phyloP scores from a whole-genome alignment of 371 early-diverging fungal species.

The Rhizopus microsporus region DNA sequence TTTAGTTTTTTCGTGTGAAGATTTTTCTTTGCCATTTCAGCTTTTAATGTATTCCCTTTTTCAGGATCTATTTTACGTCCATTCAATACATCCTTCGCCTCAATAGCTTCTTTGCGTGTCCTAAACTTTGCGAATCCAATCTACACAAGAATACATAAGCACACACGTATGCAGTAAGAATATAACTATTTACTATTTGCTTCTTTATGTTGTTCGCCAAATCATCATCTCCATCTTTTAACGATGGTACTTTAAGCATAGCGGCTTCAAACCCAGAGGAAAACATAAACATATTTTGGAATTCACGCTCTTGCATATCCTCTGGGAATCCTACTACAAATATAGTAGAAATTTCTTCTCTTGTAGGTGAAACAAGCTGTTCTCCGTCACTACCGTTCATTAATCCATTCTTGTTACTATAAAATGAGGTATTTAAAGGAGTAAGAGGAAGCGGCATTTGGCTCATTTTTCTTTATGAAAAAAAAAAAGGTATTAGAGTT shows the following conservation, averaged over 20 bases:
- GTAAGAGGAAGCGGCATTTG: conserved; percentile 25
- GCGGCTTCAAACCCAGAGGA: conserved; percentile 92
- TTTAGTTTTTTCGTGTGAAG: conserved; percentile 67
- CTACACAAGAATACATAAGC: conserved; percentile 19
- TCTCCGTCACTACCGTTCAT: conserved; percentile 5
- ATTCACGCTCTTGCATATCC: conserved; percentile 93
- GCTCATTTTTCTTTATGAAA: conserved; percentile 10
- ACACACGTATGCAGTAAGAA: no score
- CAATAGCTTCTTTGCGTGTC: conserved; percentile 78
- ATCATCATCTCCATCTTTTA: conserved; percentile 51
- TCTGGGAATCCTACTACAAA: conserved; percentile 97
- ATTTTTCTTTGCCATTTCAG: conserved; percentile 95
- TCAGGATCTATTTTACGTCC: conserved; percentile 88
- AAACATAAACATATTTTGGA: conserved; percentile 95
- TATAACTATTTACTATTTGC: conserved; percentile 72
- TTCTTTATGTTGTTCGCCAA: conserved; percentile 55
- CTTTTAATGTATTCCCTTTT: conserved; percentile 80
- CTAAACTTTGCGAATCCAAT: conserved; percentile 96
- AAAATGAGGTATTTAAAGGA: conserved; percentile 25
- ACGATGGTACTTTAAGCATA: conserved; percentile 75
- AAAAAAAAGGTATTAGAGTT: not conserved
- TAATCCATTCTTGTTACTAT: conserved; percentile 9
- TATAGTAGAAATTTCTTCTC: conserved; percentile 82
- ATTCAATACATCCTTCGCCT: conserved; percentile 81
- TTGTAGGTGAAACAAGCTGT: conserved; percentile 20